A percentile compares a stretch with the other conserved stretches of the same genome.
Conservation (phyloP, 1,284 basidiomycete genomes). For the Microbotryum lychnidis-dioicae region DNA sequence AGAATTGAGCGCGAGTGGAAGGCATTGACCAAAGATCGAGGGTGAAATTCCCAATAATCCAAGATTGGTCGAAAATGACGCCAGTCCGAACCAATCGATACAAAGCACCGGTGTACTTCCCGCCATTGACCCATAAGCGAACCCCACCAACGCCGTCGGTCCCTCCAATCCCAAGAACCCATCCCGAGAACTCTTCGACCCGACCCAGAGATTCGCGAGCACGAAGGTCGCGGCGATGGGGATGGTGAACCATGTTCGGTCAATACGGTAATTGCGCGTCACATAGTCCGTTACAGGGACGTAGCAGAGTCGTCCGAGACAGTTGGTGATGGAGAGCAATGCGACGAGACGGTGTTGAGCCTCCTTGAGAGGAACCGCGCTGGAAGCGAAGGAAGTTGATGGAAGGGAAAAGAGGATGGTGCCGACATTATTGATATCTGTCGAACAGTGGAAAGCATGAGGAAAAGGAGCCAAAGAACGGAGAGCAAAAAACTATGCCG, state of each 20-base stretch:
- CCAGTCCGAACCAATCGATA: constrained; percentile 1
- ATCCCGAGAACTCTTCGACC: neutral
- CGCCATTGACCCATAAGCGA: neutral
- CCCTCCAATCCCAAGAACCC: neutral
- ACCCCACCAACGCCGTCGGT: neutral
- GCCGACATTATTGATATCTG: neutral
- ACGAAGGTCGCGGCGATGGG: neutral
- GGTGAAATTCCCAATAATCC: neutral
- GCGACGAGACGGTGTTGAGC: neutral
- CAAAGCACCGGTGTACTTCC: neutral
- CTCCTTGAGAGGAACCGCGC: neutral
- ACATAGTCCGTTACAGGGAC: neutral
- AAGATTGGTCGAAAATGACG: neutral
- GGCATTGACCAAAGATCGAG: neutral
- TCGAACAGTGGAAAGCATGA: neutral
- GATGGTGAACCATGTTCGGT: neutral
- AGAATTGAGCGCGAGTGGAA: neutral
- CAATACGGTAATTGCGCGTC: neutral
- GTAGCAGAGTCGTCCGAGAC: constrained; percentile 1
- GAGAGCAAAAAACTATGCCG: neutral
- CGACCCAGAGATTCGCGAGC: neutral
- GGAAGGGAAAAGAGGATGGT: neutral
- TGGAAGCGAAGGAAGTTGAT: neutral
- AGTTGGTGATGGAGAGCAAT: neutral
- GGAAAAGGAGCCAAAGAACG: neutral